Evolutionary conservation across 306 rosid genomes (phyloP).

Genomic region (Hippophae tibetana): DNA sequence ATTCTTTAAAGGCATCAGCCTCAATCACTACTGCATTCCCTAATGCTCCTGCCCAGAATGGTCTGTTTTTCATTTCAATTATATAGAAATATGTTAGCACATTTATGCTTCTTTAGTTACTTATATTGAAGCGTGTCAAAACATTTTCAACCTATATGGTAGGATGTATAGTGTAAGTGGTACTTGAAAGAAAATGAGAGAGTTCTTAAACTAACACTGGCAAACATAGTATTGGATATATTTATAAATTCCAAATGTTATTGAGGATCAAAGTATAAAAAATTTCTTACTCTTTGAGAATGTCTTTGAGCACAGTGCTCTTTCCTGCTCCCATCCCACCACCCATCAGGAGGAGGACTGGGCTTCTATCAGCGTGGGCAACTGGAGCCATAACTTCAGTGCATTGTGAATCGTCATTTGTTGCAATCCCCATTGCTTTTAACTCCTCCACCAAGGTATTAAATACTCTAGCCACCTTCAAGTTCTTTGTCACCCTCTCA

Average conservation of each 20-base stretch:
- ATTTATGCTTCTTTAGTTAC: too few species aligned
- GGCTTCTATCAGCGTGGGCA: conserved; percentile 86
- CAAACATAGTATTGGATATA: too few species aligned
- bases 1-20: conserved; percentile 96
- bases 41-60: conserved; percentile 89
- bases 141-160: too few species aligned
- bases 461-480: conserved; percentile 94
- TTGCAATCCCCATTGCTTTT: conserved; percentile 86
- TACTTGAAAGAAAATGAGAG: too few species aligned
- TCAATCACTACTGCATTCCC: conserved; percentile 81
- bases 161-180: too few species aligned
- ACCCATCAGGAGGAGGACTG: conserved; percentile 94
- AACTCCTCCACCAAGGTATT: conserved; percentile 82
- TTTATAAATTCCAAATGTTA: neutral
- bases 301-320: conserved; percentile 89
- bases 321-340: conserved; percentile 99
- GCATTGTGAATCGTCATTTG: conserved; percentile 68
- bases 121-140: too few species aligned
- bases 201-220: too few species aligned
- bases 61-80: conserved; percentile 42
- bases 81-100: neutral
- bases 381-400: conserved; percentile 99
- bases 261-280: neutral
- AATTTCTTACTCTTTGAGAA: conserved; percentile 77
- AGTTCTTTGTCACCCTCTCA: conserved; percentile 78